phyloP scores from a whole-genome alignment of 2,329 filamentous ascomycete species.

The Beauveria brongniartii region DNA sequence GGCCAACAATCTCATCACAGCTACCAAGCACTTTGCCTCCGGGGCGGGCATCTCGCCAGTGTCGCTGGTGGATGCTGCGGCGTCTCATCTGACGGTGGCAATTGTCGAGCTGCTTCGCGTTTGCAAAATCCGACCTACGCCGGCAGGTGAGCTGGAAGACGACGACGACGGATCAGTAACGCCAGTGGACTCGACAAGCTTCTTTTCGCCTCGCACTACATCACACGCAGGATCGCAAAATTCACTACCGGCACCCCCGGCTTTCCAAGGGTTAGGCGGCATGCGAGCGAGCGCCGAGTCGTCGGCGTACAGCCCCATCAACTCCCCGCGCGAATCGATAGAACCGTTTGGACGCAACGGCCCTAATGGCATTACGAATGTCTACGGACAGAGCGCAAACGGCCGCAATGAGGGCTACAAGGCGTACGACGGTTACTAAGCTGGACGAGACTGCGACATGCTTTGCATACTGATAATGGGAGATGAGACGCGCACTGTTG shows the following conservation, averaged over 20 bases:
- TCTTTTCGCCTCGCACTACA: conserved; percentile 53
- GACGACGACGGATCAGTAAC: conserved; percentile 62
- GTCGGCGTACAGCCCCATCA: conserved; percentile 67
- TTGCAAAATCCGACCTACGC: conserved; percentile 75
- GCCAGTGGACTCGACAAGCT: conserved; percentile 59
- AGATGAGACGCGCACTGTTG: conserved; percentile 3
- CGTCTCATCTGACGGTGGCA: conserved; percentile 78
- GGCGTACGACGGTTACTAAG: conserved; percentile 32
- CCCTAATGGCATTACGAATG: conserved; percentile 27
- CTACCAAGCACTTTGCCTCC: conserved; percentile 81
- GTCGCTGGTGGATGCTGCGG: conserved; percentile 87
- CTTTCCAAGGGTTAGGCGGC: conserved; percentile 51
- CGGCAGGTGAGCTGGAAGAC: conserved; percentile 66
- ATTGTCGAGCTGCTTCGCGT: conserved; percentile 77
- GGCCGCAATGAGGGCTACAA: conserved; percentile 28
- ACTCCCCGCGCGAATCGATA: conserved; percentile 55
- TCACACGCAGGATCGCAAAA: conserved; percentile 28
- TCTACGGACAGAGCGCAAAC: conserved; percentile 30
- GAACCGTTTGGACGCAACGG: conserved; percentile 32
- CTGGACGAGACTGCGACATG: not conserved
- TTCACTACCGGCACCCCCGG: conserved; percentile 41
- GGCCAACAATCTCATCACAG: conserved; percentile 91
- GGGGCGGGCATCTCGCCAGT: conserved; percentile 82
- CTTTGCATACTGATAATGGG: not conserved
- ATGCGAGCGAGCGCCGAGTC: conserved; percentile 56